Base-by-base conservation (phyloP, 2,329 filamentous ascomycete genomes). In the Drechslerella dactyloides region DNA sequence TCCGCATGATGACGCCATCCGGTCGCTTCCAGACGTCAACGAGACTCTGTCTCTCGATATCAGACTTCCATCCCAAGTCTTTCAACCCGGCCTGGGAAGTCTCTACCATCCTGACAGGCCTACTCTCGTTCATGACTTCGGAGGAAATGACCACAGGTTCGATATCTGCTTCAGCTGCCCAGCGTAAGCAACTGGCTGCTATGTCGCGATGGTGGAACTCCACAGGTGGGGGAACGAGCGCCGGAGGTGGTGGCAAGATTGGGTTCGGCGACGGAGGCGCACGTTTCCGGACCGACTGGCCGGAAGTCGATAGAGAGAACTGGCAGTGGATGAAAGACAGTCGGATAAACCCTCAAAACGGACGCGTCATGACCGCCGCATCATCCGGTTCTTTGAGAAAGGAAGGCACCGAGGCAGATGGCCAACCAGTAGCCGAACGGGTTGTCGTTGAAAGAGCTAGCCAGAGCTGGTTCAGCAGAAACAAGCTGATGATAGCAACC, bases 41-140 rank as follows among this genome's bases (percentile, higher is more conserved):
- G 13, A 87, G 94, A 55, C 86, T 99, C 21, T 99, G 94, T 78
- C 88, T 99, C 53, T 96, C 90, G 78, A 99, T 99, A 77, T 93
- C 89, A 77, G 94, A 99, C 79, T 99, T 97, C 81, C 94, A 99
- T 79, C 94, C 94, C 2, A 96, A 96, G 80, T 93, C 90, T 27
- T 99, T 97, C 83, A 99, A 99, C 79, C 94, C 94, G 1, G 93
- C 94, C 0, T 99, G 94, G 94, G 93, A 96, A 78, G 94, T 99
- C 6, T 93, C 90, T 61, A 99, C 94, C 0, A 99, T 99, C 74
- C 83, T 99, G 15, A 96, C 96, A 62, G 94, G 94, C 8, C 85
- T 99, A 27, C 83, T 97, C 74, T 96, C 90, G 42, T 99, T 99
- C 81, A 99, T 99, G 94, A 97, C 93, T 1, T 91, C 90, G 75